These are phyloP conservation scores for Kazachstania africana DNA, from an alignment of 805 yeast species.

Conservation along the genomic window DNA sequence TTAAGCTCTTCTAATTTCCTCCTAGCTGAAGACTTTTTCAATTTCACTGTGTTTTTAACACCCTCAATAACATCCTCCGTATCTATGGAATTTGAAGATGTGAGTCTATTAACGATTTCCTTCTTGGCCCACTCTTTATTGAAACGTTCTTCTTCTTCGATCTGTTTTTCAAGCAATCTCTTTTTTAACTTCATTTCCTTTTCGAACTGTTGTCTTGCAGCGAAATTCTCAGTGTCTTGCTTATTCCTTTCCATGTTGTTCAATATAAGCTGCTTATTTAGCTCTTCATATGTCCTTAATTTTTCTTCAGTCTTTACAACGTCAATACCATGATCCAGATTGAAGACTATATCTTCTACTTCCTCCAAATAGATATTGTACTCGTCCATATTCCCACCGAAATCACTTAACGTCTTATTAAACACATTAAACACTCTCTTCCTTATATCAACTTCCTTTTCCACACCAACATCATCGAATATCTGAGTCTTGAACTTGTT, in stretches of 20 bases:
- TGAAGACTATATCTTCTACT: conserved; percentile 71
- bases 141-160: conserved; percentile 44
- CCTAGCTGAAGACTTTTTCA: conserved; percentile 55
- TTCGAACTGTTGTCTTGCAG: conserved; percentile 54
- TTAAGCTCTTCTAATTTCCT: conserved; percentile 36
- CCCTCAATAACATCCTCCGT: conserved; percentile 40
- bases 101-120: conserved; percentile 43
- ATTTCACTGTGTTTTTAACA: conserved; percentile 37
- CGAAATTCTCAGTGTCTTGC: conserved; percentile 57
- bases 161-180: conserved; percentile 46
- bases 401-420: conserved; percentile 72
- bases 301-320: conserved; percentile 56
- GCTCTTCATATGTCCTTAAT: conserved; percentile 55
- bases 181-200: conserved; percentile 46
- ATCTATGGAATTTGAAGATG: conserved; percentile 24
- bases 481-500: conserved; percentile 85
- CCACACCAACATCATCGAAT: conserved; percentile 83
- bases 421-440: conserved; percentile 64
- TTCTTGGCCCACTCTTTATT: conserved; percentile 45
- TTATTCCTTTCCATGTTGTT: conserved; percentile 65
- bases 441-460: conserved; percentile 84
- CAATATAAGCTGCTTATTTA: conserved; percentile 62
- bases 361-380: conserved; percentile 75
- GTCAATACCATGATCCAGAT: conserved; percentile 58
- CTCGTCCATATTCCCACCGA: conserved; percentile 39